A percentile compares a stretch with the other conserved stretches of the same genome.
Evolutionary conservation across 2,329 filamentous ascomycete species (phyloP).

Genomic region (Bipolaris bicolor): DNA sequence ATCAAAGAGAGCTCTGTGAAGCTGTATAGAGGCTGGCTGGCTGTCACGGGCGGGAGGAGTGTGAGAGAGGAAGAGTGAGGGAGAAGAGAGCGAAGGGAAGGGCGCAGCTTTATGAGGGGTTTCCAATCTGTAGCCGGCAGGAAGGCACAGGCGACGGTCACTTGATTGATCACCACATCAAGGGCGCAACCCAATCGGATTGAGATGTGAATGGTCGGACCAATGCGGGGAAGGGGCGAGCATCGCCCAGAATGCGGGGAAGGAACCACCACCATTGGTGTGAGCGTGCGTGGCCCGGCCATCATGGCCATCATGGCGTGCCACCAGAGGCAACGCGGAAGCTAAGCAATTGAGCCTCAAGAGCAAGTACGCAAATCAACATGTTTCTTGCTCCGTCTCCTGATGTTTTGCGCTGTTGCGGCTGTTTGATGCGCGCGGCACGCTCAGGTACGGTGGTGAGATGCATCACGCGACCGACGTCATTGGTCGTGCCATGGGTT

Average conservation of each 20-base stretch:
- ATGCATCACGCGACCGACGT: constrained; percentile 45
- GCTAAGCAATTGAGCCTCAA: constrained; percentile 35
- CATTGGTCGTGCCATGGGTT: constrained; percentile 28
- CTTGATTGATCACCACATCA: constrained; percentile 45
- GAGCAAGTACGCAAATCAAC: background rate
- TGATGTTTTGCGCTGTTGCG: constrained; percentile 6
- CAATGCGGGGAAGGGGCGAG: constrained; percentile 30
- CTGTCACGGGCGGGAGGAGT: constrained; percentile 4
- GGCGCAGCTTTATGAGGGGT: constrained; percentile 46
- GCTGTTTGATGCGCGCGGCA: background rate
- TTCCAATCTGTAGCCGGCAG: constrained; percentile 27
- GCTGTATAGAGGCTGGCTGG: constrained; percentile 15
- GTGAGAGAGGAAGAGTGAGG: constrained; percentile 22
- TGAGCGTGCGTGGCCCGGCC: constrained; percentile 13
- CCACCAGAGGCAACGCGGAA: constrained; percentile 3
- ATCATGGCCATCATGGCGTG: background rate
- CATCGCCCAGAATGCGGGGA: constrained; percentile 29
- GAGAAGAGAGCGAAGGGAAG: constrained; percentile 31
- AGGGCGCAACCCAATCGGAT: constrained; percentile 32
- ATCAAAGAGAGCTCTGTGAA: constrained; percentile 23
- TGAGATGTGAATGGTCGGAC: constrained; percentile 37
- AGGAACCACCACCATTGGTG: constrained; percentile 21
- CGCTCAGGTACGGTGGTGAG: constrained; percentile 27
- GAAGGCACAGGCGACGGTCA: constrained; percentile 36
- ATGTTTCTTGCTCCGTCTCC: background rate